Evolutionary conservation across 805 yeast genomes (phyloP).

Genomic region (Candida silvatica): DNA sequence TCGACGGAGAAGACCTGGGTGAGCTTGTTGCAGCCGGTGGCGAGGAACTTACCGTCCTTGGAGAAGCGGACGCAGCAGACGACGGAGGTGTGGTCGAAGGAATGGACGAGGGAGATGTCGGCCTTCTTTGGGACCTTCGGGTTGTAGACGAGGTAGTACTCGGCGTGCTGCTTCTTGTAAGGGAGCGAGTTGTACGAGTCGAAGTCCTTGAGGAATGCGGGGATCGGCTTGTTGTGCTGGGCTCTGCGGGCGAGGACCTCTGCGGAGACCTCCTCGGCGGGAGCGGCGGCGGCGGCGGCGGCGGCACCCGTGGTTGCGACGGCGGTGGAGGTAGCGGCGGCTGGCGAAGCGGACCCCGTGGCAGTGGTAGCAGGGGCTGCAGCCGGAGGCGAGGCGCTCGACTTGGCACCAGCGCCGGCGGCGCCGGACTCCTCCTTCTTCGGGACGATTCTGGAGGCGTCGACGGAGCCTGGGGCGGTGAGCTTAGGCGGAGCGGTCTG

Average conservation of each 20-base stretch:
- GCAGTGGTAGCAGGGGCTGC: background rate
- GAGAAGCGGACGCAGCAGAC: slow-evolving; percentile 96
- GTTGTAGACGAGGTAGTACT: slow-evolving; percentile 83
- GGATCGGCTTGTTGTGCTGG: slow-evolving; percentile 65
- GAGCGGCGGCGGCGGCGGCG: slow-evolving; percentile 1
- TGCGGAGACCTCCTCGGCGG: slow-evolving; percentile 12
- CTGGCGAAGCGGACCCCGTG: slow-evolving; percentile 1
- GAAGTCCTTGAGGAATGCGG: slow-evolving; percentile 72
- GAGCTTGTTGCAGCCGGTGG: slow-evolving; percentile 94
- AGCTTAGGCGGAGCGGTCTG: slow-evolving; percentile 11
- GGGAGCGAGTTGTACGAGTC: slow-evolving; percentile 73
- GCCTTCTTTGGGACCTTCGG: slow-evolving; percentile 70
- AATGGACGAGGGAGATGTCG: slow-evolving; percentile 83
- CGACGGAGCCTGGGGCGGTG: slow-evolving; percentile 5
- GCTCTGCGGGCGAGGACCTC: slow-evolving; percentile 31
- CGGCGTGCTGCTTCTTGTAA: slow-evolving; percentile 73
- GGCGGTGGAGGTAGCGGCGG: slow-evolving; percentile 7
- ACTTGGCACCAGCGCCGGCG: background rate
- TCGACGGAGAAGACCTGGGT: slow-evolving; percentile 92
- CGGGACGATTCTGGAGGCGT: background rate
- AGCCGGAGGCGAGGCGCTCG: background rate
- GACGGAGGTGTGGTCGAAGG: slow-evolving; percentile 87
- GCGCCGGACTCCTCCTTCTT: slow-evolving; percentile 1
- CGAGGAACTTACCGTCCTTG: slow-evolving; percentile 83
- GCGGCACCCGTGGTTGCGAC: slow-evolving; percentile 9